These are phyloP conservation scores for Evernia prunastri DNA, from an alignment of 495 filamentous ascomycete genomes.

Conservation along the genomic window DNA sequence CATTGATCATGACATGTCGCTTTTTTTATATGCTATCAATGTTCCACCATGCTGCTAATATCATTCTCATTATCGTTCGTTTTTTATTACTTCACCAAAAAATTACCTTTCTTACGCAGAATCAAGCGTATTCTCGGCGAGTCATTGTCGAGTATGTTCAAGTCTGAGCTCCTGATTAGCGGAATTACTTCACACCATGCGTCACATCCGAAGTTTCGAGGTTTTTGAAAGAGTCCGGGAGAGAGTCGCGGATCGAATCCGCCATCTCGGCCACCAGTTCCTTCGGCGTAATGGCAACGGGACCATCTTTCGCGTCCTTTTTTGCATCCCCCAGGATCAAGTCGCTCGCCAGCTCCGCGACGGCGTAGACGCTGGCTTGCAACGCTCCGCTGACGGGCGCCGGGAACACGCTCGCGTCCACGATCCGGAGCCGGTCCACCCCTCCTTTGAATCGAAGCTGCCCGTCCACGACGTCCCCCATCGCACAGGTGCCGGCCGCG, in stretches of 20 bases:
- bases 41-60: neutral
- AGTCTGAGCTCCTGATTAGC: neutral
- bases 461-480: conserved; percentile 40
- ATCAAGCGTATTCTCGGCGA: no score
- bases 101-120: no score
- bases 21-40: neutral
- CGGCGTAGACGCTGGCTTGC: conserved; percentile 34
- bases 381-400: conserved; percentile 31
- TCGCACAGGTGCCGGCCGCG: conserved; percentile 34
- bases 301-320: neutral
- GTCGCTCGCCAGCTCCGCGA: conserved; percentile 34
- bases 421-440: conserved; percentile 34
- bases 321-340: conserved; percentile 16
- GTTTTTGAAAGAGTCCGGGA: neutral
- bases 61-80: neutral
- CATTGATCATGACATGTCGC: neutral
- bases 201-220: neutral
- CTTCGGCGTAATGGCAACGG: neutral
- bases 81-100: no score
- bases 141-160: neutral
- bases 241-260: neutral
- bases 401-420: conserved; percentile 39
- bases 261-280: neutral
- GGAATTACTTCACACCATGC: neutral
- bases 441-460: conserved; percentile 36